Conservation (phyloP, 2,329 filamentous ascomycete species). For the Sporothrix sp. region DNA sequence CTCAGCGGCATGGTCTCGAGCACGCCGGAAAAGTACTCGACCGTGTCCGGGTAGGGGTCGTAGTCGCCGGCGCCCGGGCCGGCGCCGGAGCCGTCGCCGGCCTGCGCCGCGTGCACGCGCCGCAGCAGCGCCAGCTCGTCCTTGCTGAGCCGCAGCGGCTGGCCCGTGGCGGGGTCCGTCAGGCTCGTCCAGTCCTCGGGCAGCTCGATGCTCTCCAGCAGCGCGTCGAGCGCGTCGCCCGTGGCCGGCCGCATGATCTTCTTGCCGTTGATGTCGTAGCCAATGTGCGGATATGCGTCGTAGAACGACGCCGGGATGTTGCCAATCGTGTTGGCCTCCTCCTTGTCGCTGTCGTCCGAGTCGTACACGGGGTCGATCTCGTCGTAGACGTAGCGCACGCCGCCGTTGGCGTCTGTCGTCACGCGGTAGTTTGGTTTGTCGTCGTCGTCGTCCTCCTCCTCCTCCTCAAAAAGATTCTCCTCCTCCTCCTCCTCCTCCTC, state of each 20-base stretch:
- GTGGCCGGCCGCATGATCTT: conserved; percentile 94
- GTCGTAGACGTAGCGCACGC: conserved; percentile 80
- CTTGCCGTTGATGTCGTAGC: conserved; percentile 98
- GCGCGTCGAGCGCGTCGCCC: conserved; percentile 82
- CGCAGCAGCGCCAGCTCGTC: conserved; percentile 84
- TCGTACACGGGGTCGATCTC: conserved; percentile 94
- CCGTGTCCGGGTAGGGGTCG: conserved; percentile 83
- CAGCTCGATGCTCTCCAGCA: conserved; percentile 92
- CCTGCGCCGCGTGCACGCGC: conserved; percentile 78
- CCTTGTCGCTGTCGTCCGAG: conserved; percentile 78
- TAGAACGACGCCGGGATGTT: conserved; percentile 92
- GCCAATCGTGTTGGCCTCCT: conserved; percentile 81
- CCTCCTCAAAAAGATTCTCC: conserved; percentile 21
- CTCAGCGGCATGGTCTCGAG: conserved; percentile 91
- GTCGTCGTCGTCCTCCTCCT: conserved; percentile 30
- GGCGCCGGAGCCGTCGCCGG: conserved; percentile 53
- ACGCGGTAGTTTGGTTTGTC: conserved; percentile 42
- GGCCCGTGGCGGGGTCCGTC: conserved; percentile 87
- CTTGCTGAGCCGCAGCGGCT: conserved; percentile 75
- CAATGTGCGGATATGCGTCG: conserved; percentile 95
- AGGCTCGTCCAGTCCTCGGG: conserved; percentile 96
- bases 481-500: conserved; percentile 22
- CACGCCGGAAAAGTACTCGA: conserved; percentile 89
- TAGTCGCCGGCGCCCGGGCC: conserved; percentile 69
- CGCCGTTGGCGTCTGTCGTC: conserved; percentile 79